Evolutionary conservation across 164 flowering plant species (phyloP).

Genomic region (Piper longum): DNA sequence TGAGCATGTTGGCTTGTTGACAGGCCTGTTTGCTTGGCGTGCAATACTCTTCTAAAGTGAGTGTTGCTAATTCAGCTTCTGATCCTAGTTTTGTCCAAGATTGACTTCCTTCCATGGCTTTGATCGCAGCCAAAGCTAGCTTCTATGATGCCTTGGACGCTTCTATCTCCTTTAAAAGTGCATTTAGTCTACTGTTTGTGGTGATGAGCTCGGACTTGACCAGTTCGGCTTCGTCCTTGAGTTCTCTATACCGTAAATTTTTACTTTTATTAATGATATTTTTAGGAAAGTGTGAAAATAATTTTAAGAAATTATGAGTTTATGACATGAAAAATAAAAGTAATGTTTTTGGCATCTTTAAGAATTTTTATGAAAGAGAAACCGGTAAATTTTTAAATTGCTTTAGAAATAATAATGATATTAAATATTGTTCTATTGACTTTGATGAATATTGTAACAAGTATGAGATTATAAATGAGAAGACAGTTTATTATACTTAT

Average conservation of each 20-base stretch:
- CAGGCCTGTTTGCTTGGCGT: conserved; percentile 65
- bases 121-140: conserved; percentile 70
- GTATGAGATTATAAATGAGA: too few relatives aligned
- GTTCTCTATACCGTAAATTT: conserved; percentile 43
- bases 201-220: conserved; percentile 64
- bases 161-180: conserved; percentile 73
- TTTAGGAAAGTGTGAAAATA: too few relatives aligned
- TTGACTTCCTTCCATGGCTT: conserved; percentile 74
- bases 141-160: conserved; percentile 82
- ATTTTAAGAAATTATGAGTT: too few relatives aligned
- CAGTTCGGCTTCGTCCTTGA: conserved; percentile 67
- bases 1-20: conserved; percentile 53
- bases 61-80: conserved; percentile 33
- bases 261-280: too few relatives aligned
- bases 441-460: too few relatives aligned
- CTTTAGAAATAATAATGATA: too few relatives aligned
- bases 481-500: too few relatives aligned
- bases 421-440: too few relatives aligned
- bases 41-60: conserved; percentile 71
- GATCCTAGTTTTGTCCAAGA: conserved; percentile 27
- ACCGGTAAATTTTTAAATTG: too few relatives aligned
- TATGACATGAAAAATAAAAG: too few relatives aligned
- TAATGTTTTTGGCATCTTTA: too few relatives aligned
- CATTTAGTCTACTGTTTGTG: conserved; percentile 49
- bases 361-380: too few relatives aligned